phyloP scores from a whole-genome alignment of 176 grass and related monocot species.

The Triticum timopheevii region DNA sequence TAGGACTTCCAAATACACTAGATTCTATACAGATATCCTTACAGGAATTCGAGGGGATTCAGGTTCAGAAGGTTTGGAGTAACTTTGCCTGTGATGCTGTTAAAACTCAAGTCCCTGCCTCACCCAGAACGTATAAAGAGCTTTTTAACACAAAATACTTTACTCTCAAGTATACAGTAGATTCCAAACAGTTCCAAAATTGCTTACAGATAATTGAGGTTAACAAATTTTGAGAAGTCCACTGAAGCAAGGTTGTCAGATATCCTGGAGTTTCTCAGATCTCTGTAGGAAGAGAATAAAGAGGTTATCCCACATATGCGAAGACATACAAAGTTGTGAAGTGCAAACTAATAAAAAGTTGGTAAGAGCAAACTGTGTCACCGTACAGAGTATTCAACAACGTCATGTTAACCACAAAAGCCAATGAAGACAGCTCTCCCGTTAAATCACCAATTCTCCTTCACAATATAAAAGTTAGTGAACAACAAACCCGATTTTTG shows the following conservation, averaged over 20 bases:
- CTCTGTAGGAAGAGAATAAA: conserved; percentile 27
- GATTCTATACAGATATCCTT: not conserved
- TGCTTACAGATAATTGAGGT: conserved; percentile 14
- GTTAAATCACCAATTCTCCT: conserved; percentile 51
- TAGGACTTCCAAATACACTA: not conserved
- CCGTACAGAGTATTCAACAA: conserved; percentile 36
- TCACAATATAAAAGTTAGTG: not conserved
- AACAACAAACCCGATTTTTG: not conserved
- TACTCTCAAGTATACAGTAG: not conserved
- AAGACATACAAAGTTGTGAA: not conserved
- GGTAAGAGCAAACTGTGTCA: not conserved
- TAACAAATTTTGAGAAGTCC: conserved; percentile 30
- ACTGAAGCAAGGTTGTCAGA: conserved; percentile 11
- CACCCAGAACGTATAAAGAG: not conserved
- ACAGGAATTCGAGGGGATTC: conserved; percentile 29
- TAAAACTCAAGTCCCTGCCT: conserved; percentile 62
- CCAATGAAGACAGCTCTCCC: conserved; percentile 35
- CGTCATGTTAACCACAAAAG: conserved; percentile 43
- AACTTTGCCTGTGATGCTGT: conserved; percentile 52
- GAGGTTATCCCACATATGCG: not conserved
- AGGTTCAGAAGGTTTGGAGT: conserved; percentile 26
- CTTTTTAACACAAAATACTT: not conserved
- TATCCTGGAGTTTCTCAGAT: conserved; percentile 46
- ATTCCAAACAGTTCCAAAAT: not conserved
- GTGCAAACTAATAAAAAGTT: not conserved